These are phyloP conservation scores for Echium plantagineum DNA, from an alignment of 257 asterid species.

Conservation along the genomic window DNA sequence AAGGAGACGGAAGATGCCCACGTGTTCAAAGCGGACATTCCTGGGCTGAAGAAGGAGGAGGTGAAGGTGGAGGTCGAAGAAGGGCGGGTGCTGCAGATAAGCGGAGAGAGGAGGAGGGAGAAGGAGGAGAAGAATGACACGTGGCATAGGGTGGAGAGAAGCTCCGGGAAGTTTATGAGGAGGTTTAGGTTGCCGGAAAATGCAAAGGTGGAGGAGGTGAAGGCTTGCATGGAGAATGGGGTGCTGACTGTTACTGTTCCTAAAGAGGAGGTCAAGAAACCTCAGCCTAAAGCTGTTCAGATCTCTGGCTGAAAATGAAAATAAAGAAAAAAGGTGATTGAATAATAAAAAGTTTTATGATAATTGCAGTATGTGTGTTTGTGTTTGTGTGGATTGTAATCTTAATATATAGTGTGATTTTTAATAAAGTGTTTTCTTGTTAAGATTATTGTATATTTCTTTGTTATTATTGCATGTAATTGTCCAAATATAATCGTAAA, in stretches of 20 bases:
- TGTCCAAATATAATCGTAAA: no score
- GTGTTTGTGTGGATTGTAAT: no score
- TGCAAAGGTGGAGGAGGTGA: background rate
- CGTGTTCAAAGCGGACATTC: background rate
- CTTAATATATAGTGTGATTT: no score
- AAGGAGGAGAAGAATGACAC: background rate
- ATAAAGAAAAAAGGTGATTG: no score
- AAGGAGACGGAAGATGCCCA: background rate
- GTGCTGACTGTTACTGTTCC: background rate
- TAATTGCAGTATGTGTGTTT: no score
- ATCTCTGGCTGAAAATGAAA: background rate
- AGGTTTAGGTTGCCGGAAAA: background rate
- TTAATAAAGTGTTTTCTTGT: no score
- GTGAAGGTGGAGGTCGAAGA: background rate
- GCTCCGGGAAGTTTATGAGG: background rate
- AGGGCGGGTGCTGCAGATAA: background rate
- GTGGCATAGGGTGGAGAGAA: background rate
- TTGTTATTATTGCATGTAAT: no score
- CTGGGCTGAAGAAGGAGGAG: background rate
- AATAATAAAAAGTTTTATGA: no score
- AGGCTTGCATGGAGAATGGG: background rate
- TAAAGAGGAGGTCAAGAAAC: background rate
- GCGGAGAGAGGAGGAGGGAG: background rate
- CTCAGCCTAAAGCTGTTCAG: background rate
- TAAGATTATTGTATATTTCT: no score